A percentile compares a stretch with the other conserved stretches of the same genome.
Evolutionary conservation across 371 early-diverging fungal species (phyloP).

Genomic region (Mortierella sp.): DNA sequence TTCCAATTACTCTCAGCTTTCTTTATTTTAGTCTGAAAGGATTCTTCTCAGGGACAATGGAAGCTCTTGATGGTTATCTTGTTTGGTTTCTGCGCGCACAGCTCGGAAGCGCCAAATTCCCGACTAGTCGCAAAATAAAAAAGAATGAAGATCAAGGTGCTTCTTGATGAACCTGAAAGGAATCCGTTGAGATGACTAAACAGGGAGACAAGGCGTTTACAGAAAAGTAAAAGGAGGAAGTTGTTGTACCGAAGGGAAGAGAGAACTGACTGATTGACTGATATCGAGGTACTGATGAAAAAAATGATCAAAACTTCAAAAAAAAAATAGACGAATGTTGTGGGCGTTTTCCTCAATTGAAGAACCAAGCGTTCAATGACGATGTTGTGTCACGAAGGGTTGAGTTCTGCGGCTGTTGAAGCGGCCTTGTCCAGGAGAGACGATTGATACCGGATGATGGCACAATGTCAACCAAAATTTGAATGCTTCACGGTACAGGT

Average conservation of each 20-base stretch:
- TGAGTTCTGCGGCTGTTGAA: constrained; percentile 53
- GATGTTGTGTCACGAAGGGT: constrained; percentile 18
- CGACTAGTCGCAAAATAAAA: constrained; percentile 41
- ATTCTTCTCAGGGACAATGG: too few relatives aligned
- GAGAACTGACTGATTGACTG: background rate
- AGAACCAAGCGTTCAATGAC: constrained; percentile 36
- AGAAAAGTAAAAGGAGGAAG: constrained; percentile 18
- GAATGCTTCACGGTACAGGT: constrained; percentile 14
- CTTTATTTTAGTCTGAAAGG: constrained; percentile 26
- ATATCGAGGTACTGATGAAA: background rate
- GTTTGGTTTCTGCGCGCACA: constrained; percentile 33
- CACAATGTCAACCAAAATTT: too few relatives aligned
- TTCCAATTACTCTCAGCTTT: constrained; percentile 27
- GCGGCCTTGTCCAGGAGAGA: constrained; percentile 52
- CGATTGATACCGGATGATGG: too few relatives aligned
- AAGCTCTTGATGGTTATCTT: too few relatives aligned
- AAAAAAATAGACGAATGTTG: constrained; percentile 1
- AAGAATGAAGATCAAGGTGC: background rate
- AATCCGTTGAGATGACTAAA: constrained; percentile 18
- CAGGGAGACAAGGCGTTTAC: constrained; percentile 44
- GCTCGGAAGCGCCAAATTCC: constrained; percentile 33
- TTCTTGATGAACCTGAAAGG: too few relatives aligned
- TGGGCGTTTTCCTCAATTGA: constrained; percentile 46
- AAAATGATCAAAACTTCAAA: background rate
- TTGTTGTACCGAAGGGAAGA: background rate